These are phyloP conservation scores for Chenopodium suecicum DNA, from an alignment of 148 eudicot species.

Conservation along the genomic window DNA sequence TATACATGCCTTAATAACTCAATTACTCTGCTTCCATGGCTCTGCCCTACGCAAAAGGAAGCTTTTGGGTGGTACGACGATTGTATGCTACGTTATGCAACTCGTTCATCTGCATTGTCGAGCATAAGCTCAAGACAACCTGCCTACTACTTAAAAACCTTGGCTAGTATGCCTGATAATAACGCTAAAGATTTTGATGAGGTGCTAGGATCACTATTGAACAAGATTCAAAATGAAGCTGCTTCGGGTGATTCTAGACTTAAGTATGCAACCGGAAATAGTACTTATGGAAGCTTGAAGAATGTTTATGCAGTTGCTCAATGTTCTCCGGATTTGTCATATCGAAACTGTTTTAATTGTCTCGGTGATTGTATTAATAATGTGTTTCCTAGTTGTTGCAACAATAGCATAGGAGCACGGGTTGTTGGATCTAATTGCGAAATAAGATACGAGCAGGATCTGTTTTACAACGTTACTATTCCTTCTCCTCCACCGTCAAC, in stretches of 20 bases:
- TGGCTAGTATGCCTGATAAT: background rate
- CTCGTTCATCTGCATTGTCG: background rate
- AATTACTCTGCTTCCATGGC: background rate
- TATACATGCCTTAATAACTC: conserved; percentile 30
- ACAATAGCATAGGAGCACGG: background rate
- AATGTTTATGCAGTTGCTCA: conserved; percentile 20
- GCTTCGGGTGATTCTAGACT: conserved; percentile 21
- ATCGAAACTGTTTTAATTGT: conserved; percentile 21
- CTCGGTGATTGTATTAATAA: background rate
- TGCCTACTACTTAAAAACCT: background rate
- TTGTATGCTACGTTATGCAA: conserved; percentile 28
- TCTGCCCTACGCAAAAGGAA: conserved; percentile 39
- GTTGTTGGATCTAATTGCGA: conserved; percentile 27
- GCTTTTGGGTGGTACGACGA: conserved; percentile 29
- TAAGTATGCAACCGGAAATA: conserved; percentile 27
- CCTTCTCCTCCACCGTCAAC: conserved; percentile 7
- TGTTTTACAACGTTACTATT: conserved; percentile 2
- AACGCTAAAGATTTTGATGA: conserved; percentile 10
- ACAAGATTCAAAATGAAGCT: conserved; percentile 5
- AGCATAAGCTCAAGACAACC: background rate
- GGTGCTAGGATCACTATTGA: conserved; percentile 8
- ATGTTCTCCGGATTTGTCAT: conserved; percentile 30
- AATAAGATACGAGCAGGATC: conserved; percentile 22
- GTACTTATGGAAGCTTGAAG: background rate
- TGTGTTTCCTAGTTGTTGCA: conserved; percentile 7